These are phyloP conservation scores for Didymella lethalis DNA, from an alignment of 2,329 filamentous ascomycete species.

Conservation along the genomic window DNA sequence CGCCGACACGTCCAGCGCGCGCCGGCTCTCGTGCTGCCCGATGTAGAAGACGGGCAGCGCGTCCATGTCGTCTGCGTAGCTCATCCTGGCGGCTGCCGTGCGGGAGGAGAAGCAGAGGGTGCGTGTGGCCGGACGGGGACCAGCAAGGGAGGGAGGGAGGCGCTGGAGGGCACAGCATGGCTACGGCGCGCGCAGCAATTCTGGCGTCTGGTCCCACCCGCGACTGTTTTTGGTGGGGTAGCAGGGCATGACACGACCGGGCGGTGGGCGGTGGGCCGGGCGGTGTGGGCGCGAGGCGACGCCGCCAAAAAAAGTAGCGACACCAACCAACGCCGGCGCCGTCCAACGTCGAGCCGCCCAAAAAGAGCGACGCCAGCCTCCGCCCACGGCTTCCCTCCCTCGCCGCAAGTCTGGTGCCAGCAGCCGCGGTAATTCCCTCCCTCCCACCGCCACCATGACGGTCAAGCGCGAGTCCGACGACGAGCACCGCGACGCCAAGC, in stretches of 20 bases:
- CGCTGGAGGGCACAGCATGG: not conserved
- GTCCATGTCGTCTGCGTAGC: conserved; percentile 45
- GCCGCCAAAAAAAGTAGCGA: conserved; percentile 10
- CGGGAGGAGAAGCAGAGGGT: not conserved
- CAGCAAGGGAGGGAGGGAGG: not conserved
- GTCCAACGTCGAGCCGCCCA: not conserved
- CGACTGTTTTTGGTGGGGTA: not conserved
- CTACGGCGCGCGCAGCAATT: not conserved
- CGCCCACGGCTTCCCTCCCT: not conserved
- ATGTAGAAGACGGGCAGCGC: conserved; percentile 68
- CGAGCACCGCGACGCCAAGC: conserved; percentile 61
- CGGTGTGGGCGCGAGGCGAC: not conserved
- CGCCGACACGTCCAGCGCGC: conserved; percentile 67
- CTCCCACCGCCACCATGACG: conserved; percentile 55
- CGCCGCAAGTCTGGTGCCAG: too few species aligned
- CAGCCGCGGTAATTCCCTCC: too few species aligned
- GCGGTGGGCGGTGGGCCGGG: not conserved
- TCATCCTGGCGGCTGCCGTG: conserved; percentile 1
- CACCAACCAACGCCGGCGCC: not conserved
- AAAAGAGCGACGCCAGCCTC: not conserved
- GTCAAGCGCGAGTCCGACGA: conserved; percentile 62
- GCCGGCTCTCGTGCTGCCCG: conserved; percentile 75
- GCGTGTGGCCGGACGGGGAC: not conserved
- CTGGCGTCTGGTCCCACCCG: not conserved
- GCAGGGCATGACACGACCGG: not conserved